Evolutionary conservation across 805 yeast genomes (phyloP), one percentile per base, ranked within the genome.

Genomic region (Ogataea angusta): DNA sequence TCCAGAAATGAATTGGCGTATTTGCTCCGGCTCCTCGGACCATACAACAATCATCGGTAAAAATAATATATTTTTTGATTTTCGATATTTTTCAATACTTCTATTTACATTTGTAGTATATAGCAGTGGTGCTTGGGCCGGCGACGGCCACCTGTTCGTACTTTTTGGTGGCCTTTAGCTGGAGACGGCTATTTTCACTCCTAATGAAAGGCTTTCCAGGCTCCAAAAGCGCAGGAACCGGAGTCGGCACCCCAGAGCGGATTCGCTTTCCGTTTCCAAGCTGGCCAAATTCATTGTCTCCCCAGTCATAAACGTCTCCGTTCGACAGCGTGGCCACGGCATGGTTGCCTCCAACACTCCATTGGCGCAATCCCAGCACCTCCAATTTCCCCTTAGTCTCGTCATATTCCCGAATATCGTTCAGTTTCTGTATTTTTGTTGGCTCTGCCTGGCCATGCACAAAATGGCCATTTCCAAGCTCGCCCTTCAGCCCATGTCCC

Each of bases 401-500:
- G 52, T 79, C 72, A 56, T 53, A 86, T 53, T 81, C 86, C 28
- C 63, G 63, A 36, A 80, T 63, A 10, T 68, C 63, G 18, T 60
- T 52, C 37, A 83, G 59, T 1, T 71, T 55, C 51, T 73, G 72
- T 44, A 90, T 58, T 30, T 75, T 74, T 14, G 74, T 66, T 6
- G 96, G 96, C 34, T 72, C 72, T 14, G 76, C 67, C 55, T 81
- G 85, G 13, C 85, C 81, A 60, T 89, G 96, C 25, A 82, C 65
- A 59, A 72, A 89, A 41, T 81, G 72, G 12, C 87, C 88, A 32
- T 76, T 75, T 17, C 97, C 99, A 40, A 89, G 68, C 63, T 88
- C 95, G 13, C 98, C 99, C 53, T 76, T 73, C 38, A 83, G 59
- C 5, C 97, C 96, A 54, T 80, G 80, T 15, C 99, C 99, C 67